These are phyloP conservation scores for Colletotrichum sp. DNA, from an alignment of 2,329 filamentous ascomycete genomes.

Conservation along the genomic window DNA sequence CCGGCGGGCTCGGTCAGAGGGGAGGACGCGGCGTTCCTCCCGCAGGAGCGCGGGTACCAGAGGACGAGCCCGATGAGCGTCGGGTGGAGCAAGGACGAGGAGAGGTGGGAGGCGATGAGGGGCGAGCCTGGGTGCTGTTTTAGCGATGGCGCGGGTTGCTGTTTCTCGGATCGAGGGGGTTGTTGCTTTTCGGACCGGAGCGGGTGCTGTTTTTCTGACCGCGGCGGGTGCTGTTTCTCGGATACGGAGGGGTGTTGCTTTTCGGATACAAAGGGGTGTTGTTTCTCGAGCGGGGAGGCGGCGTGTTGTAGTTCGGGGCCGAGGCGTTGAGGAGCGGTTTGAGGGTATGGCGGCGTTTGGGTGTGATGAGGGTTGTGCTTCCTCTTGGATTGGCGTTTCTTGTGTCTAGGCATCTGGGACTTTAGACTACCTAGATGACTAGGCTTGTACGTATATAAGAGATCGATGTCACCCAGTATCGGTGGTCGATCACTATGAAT, in stretches of 20 bases:
- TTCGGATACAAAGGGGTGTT: neutral
- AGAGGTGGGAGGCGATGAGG: neutral
- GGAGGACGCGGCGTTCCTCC: neutral
- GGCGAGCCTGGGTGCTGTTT: neutral
- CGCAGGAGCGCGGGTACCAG: neutral
- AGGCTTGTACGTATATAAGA: no score
- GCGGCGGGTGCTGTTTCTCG: neutral
- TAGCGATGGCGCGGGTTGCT: neutral
- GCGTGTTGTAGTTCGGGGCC: neutral
- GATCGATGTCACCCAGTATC: no score
- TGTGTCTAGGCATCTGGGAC: no score
- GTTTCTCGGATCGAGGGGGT: neutral
- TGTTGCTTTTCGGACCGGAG: neutral
- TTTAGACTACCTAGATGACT: no score
- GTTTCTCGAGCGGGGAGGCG: neutral
- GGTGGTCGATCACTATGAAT: no score
- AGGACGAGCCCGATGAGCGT: neutral
- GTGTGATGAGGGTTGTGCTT: fast-evolving
- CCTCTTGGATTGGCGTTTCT: no score
- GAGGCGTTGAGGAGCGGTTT: neutral
- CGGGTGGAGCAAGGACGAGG: neutral
- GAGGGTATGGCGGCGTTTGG: neutral
- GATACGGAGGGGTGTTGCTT: neutral
- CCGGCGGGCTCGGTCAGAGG: neutral
- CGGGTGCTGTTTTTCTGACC: neutral